A percentile compares a stretch with the other conserved stretches of the same genome.
phyloP scores from a whole-genome alignment of 2,329 filamentous ascomycete species.

The Mycosphaerelloides madeirae region DNA sequence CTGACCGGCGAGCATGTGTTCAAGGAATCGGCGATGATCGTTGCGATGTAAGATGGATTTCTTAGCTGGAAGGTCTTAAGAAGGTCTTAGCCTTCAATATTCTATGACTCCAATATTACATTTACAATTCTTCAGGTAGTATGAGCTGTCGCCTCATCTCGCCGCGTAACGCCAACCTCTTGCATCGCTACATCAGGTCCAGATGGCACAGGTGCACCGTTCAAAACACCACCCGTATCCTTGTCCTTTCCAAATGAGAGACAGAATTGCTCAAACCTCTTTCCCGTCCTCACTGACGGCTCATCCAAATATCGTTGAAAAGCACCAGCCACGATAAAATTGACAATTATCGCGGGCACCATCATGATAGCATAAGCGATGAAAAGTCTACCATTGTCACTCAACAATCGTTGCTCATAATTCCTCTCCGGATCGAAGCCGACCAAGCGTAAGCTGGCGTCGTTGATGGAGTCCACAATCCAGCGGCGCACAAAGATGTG shows the following conservation, averaged over 20 bases:
- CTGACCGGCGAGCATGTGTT: no score
- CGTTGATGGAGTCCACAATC: not conserved
- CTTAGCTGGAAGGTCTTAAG: no score
- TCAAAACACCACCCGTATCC: not conserved
- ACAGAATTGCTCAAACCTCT: conserved; percentile 13
- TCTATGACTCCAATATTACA: no score
- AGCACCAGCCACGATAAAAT: conserved; percentile 13
- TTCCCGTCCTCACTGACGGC: conserved; percentile 10
- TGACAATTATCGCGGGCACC: conserved; percentile 8
- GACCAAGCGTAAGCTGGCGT: not conserved
- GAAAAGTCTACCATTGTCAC: conserved; percentile 1
- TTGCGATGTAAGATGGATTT: no score
- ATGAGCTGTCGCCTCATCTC: no score
- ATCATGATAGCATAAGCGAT: conserved; percentile 11
- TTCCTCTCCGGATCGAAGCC: conserved; percentile 3
- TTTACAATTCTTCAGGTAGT: no score
- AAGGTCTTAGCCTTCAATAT: no score
- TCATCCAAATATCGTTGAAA: conserved; percentile 14
- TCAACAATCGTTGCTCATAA: conserved; percentile 1
- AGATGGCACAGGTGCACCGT: not conserved
- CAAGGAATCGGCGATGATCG: no score
- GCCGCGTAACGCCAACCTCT: not conserved
- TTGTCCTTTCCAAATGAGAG: conserved; percentile 7
- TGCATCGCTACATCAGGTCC: not conserved
- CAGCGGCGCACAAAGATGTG: conserved; percentile 34